These are phyloP conservation scores for Ambrosia artemisiifolia DNA, from an alignment of 129 eudicot species.

Conservation along the genomic window DNA sequence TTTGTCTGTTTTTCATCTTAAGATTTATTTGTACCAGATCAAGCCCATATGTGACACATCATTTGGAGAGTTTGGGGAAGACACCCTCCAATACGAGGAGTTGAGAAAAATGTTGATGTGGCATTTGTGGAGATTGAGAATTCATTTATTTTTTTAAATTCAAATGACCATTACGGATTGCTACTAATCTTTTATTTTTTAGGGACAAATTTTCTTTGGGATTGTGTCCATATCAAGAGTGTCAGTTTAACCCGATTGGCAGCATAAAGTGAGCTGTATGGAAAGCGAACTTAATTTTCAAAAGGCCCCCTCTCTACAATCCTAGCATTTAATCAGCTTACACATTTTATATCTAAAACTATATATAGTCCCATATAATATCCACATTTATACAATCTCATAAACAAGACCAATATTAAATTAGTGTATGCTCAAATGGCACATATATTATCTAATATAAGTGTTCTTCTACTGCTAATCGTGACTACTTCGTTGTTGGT, in stretches of 20 bases:
- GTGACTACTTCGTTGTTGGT: background rate
- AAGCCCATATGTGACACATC: no score
- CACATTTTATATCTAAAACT: background rate
- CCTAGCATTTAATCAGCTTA: background rate
- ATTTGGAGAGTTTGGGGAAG: no score
- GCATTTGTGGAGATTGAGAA: no score
- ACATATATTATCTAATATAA: background rate
- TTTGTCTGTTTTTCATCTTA: no score
- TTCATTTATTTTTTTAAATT: no score
- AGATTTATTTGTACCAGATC: no score
- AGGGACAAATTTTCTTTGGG: background rate
- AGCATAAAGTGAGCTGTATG: slow-evolving; percentile 9
- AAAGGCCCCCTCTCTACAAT: background rate
- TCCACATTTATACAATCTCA: background rate
- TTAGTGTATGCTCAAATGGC: background rate
- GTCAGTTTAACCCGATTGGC: slow-evolving; percentile 6
- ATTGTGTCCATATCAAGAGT: background rate
- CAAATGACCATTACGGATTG: no score
- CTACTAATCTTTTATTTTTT: no score
- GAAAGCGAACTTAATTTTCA: background rate
- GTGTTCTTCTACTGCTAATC: background rate
- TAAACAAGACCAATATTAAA: background rate
- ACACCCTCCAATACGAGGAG: no score
- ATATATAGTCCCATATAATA: background rate
- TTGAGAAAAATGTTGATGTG: no score